Percentiles rank a stretch among this genome's conserved stretches.
These are phyloP conservation scores for Tardiomyces depauwii DNA, from an alignment of 1,139 yeast genomes.

Conservation along the genomic window DNA sequence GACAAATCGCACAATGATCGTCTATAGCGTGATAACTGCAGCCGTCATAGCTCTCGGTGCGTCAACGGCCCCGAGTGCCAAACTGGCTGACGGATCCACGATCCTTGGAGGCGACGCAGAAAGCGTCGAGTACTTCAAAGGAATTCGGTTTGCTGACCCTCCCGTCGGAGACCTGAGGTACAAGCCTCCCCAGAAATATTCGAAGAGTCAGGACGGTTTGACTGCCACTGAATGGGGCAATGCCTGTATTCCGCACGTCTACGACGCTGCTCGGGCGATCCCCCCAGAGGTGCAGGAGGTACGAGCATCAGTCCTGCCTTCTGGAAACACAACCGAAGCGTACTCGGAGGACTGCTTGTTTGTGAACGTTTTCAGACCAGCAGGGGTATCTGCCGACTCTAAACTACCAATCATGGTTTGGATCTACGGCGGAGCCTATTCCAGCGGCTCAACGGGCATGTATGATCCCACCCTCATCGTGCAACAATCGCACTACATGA, in stretches of 20 bases:
- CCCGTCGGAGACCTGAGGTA: constrained; percentile 16
- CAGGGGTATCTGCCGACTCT: constrained; percentile 1
- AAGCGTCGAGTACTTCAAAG: constrained; percentile 13
- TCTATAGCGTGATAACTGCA: no score
- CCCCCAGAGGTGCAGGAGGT: background rate
- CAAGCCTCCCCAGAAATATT: constrained; percentile 12
- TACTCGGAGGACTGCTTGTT: constrained; percentile 18
- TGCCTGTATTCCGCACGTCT: background rate
- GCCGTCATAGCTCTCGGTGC: no score
- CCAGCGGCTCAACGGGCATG: constrained; percentile 18
- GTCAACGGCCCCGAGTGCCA: background rate
- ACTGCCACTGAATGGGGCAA: background rate
- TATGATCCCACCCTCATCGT: constrained; percentile 20
- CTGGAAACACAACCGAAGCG: no score
- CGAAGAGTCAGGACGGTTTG: constrained; percentile 4
- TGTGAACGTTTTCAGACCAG: constrained; percentile 19
- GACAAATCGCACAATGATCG: no score
- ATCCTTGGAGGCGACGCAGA: background rate
- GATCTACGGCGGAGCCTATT: constrained; percentile 31
- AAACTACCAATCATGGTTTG: constrained; percentile 24
- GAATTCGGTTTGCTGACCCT: constrained; percentile 19
- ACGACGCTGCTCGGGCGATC: background rate
- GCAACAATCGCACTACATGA: constrained; percentile 20
- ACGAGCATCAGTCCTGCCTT: no score
- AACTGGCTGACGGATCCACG: background rate